These are phyloP conservation scores for Stemphylium vesicarium DNA, from an alignment of 2,329 filamentous ascomycete species.

Conservation along the genomic window DNA sequence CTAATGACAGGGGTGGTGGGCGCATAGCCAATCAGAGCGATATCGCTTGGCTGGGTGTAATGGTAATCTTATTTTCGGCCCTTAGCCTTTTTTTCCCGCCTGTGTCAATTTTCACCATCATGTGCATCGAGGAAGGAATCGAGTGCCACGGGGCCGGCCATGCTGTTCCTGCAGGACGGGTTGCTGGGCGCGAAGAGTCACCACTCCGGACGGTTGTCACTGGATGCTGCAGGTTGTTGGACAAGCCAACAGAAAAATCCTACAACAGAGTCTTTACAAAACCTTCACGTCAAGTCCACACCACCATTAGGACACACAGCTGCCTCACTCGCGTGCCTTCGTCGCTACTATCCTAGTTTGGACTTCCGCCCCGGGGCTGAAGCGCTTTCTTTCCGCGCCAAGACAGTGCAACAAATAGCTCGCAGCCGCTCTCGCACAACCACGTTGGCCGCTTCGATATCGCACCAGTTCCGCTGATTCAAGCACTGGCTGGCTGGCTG, in stretches of 20 bases:
- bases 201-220: neutral
- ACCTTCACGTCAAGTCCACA: neutral
- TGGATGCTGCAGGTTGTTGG: slow-evolving; percentile 7
- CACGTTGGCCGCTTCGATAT: slow-evolving; percentile 21
- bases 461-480: slow-evolving; percentile 3
- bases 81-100: slow-evolving; percentile 8
- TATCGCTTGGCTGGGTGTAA: slow-evolving; percentile 26
- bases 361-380: no score
- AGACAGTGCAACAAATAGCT: slow-evolving; percentile 15
- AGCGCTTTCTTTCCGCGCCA: slow-evolving; percentile 10
- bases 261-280: slow-evolving; percentile 11
- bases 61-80: slow-evolving; percentile 31
- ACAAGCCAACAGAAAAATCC: neutral
- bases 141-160: neutral
- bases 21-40: slow-evolving; percentile 28
- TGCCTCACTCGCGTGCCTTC: neutral
- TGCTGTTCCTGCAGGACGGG: slow-evolving; percentile 1
- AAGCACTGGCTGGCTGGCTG: neutral
- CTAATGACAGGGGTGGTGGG: slow-evolving; percentile 14
- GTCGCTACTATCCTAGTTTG: neutral
- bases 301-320: neutral
- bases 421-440: slow-evolving; percentile 7
- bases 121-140: neutral
- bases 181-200: slow-evolving; percentile 1
- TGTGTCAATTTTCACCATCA: slow-evolving; percentile 16